These are phyloP conservation scores for Boletellus ananas DNA, from an alignment of 768 basidiomycete species.

Conservation along the genomic window DNA sequence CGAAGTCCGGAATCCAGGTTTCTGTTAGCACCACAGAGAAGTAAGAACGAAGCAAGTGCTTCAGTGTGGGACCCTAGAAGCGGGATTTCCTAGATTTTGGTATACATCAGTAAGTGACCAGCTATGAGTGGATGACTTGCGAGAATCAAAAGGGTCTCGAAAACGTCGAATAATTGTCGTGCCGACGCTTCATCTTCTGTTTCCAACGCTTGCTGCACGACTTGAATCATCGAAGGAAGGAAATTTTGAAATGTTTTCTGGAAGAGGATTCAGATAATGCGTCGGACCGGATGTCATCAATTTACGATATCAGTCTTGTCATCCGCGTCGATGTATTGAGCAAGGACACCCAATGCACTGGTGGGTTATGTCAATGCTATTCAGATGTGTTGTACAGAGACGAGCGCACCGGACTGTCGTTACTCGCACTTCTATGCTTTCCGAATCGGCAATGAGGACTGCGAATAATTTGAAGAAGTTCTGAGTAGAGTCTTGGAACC, in stretches of 20 bases:
- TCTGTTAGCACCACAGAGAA: constrained; percentile 77
- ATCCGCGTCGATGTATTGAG: constrained; percentile 86
- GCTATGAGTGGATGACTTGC: constrained; percentile 39
- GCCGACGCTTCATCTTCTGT: constrained; percentile 75
- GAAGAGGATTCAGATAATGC: not conserved
- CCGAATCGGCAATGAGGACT: constrained; percentile 69
- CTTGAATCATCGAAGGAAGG: constrained; percentile 83
- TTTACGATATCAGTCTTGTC: constrained; percentile 85
- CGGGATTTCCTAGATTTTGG: constrained; percentile 74
- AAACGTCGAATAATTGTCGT: constrained; percentile 89
- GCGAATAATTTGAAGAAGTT: constrained; percentile 80
- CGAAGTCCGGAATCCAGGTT: constrained; percentile 75
- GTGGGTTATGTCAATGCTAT: constrained; percentile 5
- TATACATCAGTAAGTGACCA: constrained; percentile 2
- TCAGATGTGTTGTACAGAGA: not conserved
- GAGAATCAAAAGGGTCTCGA: constrained; percentile 93
- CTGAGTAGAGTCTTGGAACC: constrained; percentile 73
- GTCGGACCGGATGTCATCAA: constrained; percentile 10
- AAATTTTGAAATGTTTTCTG: constrained; percentile 86
- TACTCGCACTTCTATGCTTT: constrained; percentile 86
- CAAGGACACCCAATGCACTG: constrained; percentile 86
- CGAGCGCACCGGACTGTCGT: constrained; percentile 75
- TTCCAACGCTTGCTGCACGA: constrained; percentile 82
- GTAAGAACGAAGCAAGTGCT: constrained; percentile 84
- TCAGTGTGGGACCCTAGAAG: constrained; percentile 85